Evolutionary conservation across 1,284 basidiomycete species (phyloP), one percentile per base, ranked within the genome.

Genomic region (Leccinum pachyderme): DNA sequence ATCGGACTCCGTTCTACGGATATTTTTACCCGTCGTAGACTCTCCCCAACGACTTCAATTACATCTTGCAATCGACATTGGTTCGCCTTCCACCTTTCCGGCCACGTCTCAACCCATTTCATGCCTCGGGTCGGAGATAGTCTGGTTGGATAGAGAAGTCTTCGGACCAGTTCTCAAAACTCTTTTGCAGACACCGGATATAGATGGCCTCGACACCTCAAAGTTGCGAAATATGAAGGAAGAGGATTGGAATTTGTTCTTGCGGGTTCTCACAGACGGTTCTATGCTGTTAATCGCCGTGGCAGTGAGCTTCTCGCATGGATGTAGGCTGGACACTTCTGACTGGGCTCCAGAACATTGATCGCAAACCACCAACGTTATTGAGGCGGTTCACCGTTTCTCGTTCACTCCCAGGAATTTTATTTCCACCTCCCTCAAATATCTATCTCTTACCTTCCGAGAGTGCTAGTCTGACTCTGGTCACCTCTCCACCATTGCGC

Each of bases 21-120:
- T 97, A 65, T 96, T 93, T 72, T 77, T 91, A 27, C 89, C 93
- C 4, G 89, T 97, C 18, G 75, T 97, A 25, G 95, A 97, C 71
- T 84, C 87, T 27, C 92, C 93, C 12, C 82, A 87, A 61, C 82
- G 86, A 67, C 81, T 97, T 50, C 93, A 95, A 68, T 81, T 96
- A 7, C 91, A 93, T 68, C 83, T 87, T 12, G 80, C 89, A 2
- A 69, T 93, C 47, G 87, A 91, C 63, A 69, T 84, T 3, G 83
- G 77, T 62, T 80, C 81, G 44, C 79, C 83, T 27, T 63, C 81
- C 7, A 77, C 79, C n/a, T 73, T 68, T 64, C 45, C 46, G 5
- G 15, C 37, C 18, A 28, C 29, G n/a, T 55, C 51, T 48, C 64
- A 57, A 13, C 18, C 55, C 24, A 18, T 50, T 54, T 64, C 72